These are phyloP conservation scores for Pseudozyma sp. DNA, from an alignment of 1,284 basidiomycete species.

Conservation along the genomic window DNA sequence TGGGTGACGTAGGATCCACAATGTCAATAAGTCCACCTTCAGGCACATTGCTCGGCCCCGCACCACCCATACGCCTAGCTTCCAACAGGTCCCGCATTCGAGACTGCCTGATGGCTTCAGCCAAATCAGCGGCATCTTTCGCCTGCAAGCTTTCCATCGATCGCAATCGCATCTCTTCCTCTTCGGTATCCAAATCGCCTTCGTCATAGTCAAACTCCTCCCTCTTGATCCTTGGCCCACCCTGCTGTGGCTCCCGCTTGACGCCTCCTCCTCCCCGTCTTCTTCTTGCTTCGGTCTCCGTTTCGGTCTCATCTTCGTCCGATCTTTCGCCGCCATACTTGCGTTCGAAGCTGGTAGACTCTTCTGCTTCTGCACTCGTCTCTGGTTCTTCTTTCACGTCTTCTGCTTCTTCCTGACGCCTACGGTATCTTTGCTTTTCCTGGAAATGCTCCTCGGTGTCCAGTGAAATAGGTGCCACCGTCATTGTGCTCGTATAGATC, in stretches of 20 bases:
- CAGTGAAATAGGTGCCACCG: conserved; percentile 16
- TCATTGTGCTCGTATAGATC: conserved; percentile 55
- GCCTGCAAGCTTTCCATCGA: conserved; percentile 47
- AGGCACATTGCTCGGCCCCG: conserved; percentile 16
- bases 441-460: conserved; percentile 43
- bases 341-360: conserved; percentile 12
- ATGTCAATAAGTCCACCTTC: conserved; percentile 24
- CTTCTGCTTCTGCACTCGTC: conserved; percentile 10
- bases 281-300: conserved; percentile 35
- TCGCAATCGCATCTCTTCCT: conserved; percentile 29
- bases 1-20: conserved; percentile 36
- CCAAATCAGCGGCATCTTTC: conserved; percentile 46
- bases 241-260: conserved; percentile 14
- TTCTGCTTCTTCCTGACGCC: conserved; percentile 6
- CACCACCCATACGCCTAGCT: conserved; percentile 52
- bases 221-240: conserved; percentile 24
- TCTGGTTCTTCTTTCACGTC: conserved; percentile 25
- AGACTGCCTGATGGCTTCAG: conserved; percentile 42
- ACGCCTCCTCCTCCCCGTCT: conserved; percentile 1
- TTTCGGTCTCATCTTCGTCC: conserved; percentile 40
- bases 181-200: conserved; percentile 8
- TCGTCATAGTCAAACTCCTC: conserved; percentile 27
- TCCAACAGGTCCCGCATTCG: conserved; percentile 49
- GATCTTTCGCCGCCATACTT: not conserved
- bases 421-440: conserved; percentile 10